Evolutionary conservation across 179 eudicot genomes (phyloP), one percentile per base, ranked within the genome.

Genomic region (Dionaea muscipula): DNA sequence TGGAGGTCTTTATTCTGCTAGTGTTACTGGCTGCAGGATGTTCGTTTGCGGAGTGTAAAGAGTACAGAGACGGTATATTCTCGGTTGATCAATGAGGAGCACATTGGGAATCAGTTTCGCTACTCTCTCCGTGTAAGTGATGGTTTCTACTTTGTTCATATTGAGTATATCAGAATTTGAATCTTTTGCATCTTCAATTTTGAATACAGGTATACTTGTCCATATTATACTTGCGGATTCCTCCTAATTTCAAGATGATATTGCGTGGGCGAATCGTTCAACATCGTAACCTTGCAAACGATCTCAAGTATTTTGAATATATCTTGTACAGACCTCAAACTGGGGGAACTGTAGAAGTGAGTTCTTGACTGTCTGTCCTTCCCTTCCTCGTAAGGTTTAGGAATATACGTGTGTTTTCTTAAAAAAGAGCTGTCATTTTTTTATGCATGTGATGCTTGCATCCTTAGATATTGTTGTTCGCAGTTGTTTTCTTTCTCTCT

Each of bases 51-150:
- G 33, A 65, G 59, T 23, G 45, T 74, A 23, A 55, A 44, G 17
- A 28, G 40, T 33, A 17, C 52, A 28, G 66, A 38, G n/a, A 65
- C 51, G 58, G 47, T 44, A 53, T 12, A 16, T 16, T 21, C 66
- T 39, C 51, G 49, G 55, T 45, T 61, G 33, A 48, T 33, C 52
- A 78, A 57, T 33, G 85, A 80, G 48, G 64, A 73, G 62, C 96
- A 88, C 69, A 73, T 88, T 59, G 94, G 87, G 43, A 76, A 69
- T 45, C 83, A 67, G 39, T 78, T 74, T 24, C 81, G 69, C 14
- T 72, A 69, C 72, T 88, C 96, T 52, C 90, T 88, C 37, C 83
- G 90, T 53, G 96, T 88, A 81, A 76, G 91, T 78, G 49, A 41
- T 11, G 38, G 25, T 31, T 28, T 19, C 47, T 38, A 4, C 10